Evolutionary conservation across 352 stramenopile genomes (phyloP), one percentile per base, ranked within the genome.

Genomic region (Globisporangium lucens): DNA sequence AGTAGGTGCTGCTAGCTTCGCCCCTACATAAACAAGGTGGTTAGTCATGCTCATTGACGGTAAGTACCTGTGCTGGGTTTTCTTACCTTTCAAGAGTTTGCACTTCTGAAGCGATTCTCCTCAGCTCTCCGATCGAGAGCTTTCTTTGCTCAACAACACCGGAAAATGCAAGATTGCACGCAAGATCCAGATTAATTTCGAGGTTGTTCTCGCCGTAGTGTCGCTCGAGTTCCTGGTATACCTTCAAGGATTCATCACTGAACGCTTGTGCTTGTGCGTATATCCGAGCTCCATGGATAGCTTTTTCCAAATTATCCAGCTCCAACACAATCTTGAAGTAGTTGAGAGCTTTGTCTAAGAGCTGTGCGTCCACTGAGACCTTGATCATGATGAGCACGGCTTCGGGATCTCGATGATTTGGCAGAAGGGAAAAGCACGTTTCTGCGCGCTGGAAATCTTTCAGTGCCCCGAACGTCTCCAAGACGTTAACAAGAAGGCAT

Each of bases 151-250:
- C 59, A 10, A 60, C 43, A 70, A 68, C 38, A 43, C 71, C 49
- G 67, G 80, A 73, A 66, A 70, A 53, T 66, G 79, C 79, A 5
- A 92, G 71, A 56, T 69, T 74, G 46, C 79, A 90, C n/a, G 80
- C 83, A 15, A 94, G 68, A 62, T 92, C 86, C 33, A 92, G 53
- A 56, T 77, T 80, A 47, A 94, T 90, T 30, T 82, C 70, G 29
- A 89, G 63, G 22, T 71, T 67, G 29, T 77, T 63, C 65, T 88
- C 81, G 4, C 80, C 83, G 35, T 89, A 91, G 38, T 87, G 82
- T 47, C 76, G 70, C n/a, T 83, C 71, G 7, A 94, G 70, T 12
- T 86, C 73, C 55, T 79, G 68, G 71, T 89, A 94, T 59, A 93
- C 72, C 38, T 81, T 61, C 30, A 91, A 53, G 5, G 82, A 79